Conservation (phyloP, 2,329 filamentous ascomycete genomes). For the Exophiala sideris region DNA sequence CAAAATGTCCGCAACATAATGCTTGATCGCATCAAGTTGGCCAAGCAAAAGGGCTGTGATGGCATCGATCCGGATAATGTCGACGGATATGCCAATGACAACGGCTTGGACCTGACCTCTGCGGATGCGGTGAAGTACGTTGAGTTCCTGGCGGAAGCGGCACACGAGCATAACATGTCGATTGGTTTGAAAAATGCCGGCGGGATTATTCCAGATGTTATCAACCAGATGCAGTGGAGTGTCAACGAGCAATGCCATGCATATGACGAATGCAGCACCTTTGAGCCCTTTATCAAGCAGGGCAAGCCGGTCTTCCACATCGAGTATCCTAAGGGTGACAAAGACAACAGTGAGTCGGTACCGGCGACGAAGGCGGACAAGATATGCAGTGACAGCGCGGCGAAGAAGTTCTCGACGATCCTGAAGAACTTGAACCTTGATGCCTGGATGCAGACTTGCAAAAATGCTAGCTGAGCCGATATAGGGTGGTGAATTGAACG, state of each 20-base stretch:
- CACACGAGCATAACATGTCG: conserved; percentile 54
- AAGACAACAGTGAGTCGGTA: conserved; percentile 37
- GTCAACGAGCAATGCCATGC: conserved; percentile 69
- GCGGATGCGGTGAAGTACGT: conserved; percentile 59
- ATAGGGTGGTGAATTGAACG: no score
- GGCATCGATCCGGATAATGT: conserved; percentile 71
- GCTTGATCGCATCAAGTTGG: conserved; percentile 57
- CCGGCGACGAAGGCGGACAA: conserved; percentile 33
- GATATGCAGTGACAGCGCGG: conserved; percentile 49
- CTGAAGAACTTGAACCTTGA: conserved; percentile 64
- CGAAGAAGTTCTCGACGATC: conserved; percentile 58
- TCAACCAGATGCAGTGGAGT: conserved; percentile 58
- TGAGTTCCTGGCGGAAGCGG: conserved; percentile 56
- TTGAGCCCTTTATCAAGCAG: conserved; percentile 55
- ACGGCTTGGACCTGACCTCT: conserved; percentile 58
- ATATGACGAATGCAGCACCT: conserved; percentile 58
- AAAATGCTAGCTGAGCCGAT: no score
- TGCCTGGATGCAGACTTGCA: conserved; percentile 60
- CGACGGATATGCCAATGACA: conserved; percentile 63
- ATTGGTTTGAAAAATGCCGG: conserved; percentile 68
- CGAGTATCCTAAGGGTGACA: conserved; percentile 59
- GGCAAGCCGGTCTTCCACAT: conserved; percentile 70
- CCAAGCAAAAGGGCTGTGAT: conserved; percentile 61
- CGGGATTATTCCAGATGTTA: conserved; percentile 53
- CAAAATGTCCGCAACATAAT: conserved; percentile 63